These are phyloP conservation scores for Purpureocillium lavendulum DNA, from an alignment of 2,329 filamentous ascomycete species.

Conservation along the genomic window DNA sequence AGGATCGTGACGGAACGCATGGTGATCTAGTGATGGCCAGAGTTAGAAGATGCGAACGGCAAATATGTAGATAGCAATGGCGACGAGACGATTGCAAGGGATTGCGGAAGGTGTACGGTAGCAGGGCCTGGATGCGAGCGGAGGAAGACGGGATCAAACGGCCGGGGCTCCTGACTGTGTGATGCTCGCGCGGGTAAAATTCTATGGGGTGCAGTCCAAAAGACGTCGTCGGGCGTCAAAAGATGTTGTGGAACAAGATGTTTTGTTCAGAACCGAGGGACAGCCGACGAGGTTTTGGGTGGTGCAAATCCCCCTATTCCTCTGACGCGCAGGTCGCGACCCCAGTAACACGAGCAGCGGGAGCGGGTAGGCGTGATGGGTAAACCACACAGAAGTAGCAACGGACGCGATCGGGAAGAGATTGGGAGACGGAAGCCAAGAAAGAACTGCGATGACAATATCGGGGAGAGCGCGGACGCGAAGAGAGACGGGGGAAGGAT, in stretches of 20 bases:
- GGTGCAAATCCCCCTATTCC: neutral
- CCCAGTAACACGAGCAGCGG: neutral
- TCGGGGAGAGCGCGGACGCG: conserved; percentile 12
- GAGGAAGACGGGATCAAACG: neutral
- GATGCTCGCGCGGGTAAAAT: conserved; percentile 7
- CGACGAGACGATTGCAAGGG: too few species aligned
- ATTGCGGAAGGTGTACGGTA: too few species aligned
- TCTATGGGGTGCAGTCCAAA: conserved; percentile 15
- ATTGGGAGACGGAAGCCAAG: neutral
- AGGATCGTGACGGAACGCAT: conserved; percentile 39
- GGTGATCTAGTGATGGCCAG: conserved; percentile 21
- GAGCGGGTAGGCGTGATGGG: neutral
- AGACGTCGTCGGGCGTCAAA: conserved; percentile 10
- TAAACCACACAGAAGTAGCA: neutral
- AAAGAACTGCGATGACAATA: conserved; percentile 1
- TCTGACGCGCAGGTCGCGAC: conserved; percentile 3
- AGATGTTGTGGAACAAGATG: conserved; percentile 12
- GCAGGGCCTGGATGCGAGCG: neutral
- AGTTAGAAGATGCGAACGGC: conserved; percentile 8
- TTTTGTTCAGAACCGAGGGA: conserved; percentile 1
- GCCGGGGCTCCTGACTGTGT: conserved; percentile 9
- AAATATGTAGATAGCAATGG: too few species aligned
- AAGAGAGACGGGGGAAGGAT: neutral
- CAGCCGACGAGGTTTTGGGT: conserved; percentile 1
- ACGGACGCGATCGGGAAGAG: neutral